Base-by-base conservation (phyloP, 139 green algal genomes). In the Chlorella sp. region DNA sequence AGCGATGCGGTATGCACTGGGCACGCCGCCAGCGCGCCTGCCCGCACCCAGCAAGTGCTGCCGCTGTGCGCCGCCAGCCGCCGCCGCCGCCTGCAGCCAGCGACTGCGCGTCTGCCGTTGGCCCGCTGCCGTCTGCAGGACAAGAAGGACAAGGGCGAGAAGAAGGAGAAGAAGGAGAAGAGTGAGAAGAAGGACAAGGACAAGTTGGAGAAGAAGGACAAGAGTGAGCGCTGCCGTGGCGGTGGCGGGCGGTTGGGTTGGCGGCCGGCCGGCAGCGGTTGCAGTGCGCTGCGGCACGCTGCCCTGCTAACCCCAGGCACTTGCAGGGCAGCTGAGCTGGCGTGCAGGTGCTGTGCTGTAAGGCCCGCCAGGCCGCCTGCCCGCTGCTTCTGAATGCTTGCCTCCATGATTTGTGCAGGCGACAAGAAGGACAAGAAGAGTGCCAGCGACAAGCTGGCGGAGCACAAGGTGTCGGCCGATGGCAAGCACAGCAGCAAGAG, bases 361-460 rank as follows among this genome's bases (percentile, higher is more conserved):
- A 26, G 14, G 56, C n/a, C n/a, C n/a, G n/a, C n/a, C n/a, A n/a
- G n/a, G n/a, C n/a, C n/a, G n/a, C n/a, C n/a, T n/a, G n/a, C n/a
- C n/a, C n/a, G n/a, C n/a, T n/a, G n/a, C n/a, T n/a, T n/a, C n/a
- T n/a, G n/a, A n/a, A n/a, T n/a, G n/a, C n/a, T n/a, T n/a, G n/a
- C n/a, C n/a, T n/a, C n/a, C n/a, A n/a, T n/a, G n/a, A n/a, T n/a
- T n/a, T n/a, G n/a, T n/a, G 28, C 40, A 93, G 92, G 79, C 32
- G 87, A 94, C 3, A 91, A 92, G 58, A 90, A 89, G 44, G 87
- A 92, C 30, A 93, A 95, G 77, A 91, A 90, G 76, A 30, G 60
- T 43, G 70, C 51, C 46, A 65, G 41, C 6, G 81, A 88, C 46
- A 81, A 91, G 44, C 67, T 82, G 2, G 79, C 76, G 3, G 79